phyloP scores from a whole-genome alignment of 768 basidiomycete species.

The Lentinus tigrinus region DNA sequence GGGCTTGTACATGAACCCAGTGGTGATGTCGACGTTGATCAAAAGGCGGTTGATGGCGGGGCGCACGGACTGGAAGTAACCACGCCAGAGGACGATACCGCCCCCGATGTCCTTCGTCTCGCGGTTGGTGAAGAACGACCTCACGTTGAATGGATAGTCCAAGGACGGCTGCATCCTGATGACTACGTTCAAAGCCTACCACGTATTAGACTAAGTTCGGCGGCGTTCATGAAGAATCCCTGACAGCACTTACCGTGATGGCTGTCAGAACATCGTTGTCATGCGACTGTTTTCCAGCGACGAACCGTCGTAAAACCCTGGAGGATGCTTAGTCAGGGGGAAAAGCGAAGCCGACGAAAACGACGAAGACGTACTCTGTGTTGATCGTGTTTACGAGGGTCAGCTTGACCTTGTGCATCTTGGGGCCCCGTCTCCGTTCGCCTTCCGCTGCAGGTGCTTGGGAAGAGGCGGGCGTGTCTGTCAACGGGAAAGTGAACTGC shows the following conservation, averaged over 20 bases:
- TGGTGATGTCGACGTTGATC: slow-evolving; percentile 77
- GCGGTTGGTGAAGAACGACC: slow-evolving; percentile 68
- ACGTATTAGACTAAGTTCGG: background rate
- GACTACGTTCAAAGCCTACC: slow-evolving; percentile 74
- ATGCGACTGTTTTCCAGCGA: slow-evolving; percentile 61
- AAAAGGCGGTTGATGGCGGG: slow-evolving; percentile 63
- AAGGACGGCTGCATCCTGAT: slow-evolving; percentile 73
- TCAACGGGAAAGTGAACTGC: slow-evolving; percentile 54
- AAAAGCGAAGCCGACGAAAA: background rate
- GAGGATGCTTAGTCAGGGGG: background rate
- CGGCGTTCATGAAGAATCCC: background rate
- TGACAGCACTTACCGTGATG: slow-evolving; percentile 47
- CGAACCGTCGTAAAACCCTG: slow-evolving; percentile 65
- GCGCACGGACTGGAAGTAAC: slow-evolving; percentile 78
- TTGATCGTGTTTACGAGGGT: slow-evolving; percentile 75
- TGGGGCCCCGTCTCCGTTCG: slow-evolving; percentile 41
- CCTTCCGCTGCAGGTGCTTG: background rate
- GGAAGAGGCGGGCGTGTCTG: slow-evolving; percentile 28
- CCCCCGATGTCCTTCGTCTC: slow-evolving; percentile 55
- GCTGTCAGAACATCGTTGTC: slow-evolving; percentile 70
- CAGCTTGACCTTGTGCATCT: slow-evolving; percentile 66
- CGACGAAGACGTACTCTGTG: slow-evolving; percentile 60
- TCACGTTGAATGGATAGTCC: slow-evolving; percentile 67
- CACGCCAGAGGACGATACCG: slow-evolving; percentile 74
- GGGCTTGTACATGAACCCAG: slow-evolving; percentile 70